These are phyloP conservation scores for Hordeum pubiflorum DNA, from an alignment of 202 grass and related monocot genomes.

Conservation along the genomic window DNA sequence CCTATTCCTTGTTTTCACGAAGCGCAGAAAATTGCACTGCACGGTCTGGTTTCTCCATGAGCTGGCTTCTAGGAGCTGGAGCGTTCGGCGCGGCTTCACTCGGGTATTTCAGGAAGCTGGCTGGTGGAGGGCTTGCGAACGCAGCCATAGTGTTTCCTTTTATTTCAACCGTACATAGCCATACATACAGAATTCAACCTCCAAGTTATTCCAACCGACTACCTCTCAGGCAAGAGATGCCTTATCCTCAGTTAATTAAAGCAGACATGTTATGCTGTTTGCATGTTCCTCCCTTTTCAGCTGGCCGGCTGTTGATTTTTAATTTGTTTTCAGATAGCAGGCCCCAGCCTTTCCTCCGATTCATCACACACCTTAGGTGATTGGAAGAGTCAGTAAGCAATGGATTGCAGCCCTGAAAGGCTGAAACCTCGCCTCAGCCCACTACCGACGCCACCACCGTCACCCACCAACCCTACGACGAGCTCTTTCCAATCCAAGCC, in stretches of 20 bases:
- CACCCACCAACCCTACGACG: conserved; percentile 37
- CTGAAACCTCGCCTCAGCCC: neutral
- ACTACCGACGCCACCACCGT: conserved; percentile 36
- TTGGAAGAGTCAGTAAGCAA: conserved; percentile 28
- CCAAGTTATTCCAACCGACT: neutral
- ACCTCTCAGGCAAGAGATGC: conserved; percentile 6
- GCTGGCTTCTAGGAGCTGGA: no score
- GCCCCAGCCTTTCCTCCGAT: conserved; percentile 24
- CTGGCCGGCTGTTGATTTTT: conserved; percentile 26
- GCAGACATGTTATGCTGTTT: conserved; percentile 20
- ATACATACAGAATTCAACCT: neutral
- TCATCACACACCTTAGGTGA: conserved; percentile 20
- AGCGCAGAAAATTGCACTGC: no score
- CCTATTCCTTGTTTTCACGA: no score
- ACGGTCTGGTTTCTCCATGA: no score
- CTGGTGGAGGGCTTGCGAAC: no score
- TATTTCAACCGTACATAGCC: neutral
- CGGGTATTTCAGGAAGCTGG: no score
- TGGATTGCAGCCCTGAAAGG: conserved; percentile 38
- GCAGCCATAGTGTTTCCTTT: no score
- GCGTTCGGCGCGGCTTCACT: no score
- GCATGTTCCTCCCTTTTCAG: conserved; percentile 22
- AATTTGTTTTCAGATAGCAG: conserved; percentile 35
- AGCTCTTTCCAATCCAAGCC: conserved; percentile 24
- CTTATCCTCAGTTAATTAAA: conserved; percentile 1